phyloP scores from a whole-genome alignment of 176 grass and related monocot species.

The Cenchrus americanus region DNA sequence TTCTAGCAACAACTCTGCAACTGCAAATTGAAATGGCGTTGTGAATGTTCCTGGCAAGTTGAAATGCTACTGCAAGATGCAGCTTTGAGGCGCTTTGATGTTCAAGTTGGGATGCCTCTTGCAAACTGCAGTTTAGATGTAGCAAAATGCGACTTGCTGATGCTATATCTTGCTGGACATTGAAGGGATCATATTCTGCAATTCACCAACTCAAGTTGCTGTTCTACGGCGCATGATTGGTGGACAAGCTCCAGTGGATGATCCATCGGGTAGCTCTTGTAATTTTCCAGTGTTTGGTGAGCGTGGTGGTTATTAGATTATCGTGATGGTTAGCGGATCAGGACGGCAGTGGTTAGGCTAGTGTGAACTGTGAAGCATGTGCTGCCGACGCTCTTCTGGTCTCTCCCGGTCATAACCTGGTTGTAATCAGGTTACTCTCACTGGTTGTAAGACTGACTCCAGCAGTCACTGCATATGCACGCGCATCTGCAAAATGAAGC shows the following conservation, averaged over 20 bases:
- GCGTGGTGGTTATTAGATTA: constrained; percentile 4
- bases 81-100: background rate
- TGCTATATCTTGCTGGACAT: background rate
- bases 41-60: background rate
- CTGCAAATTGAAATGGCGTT: background rate
- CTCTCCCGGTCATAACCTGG: background rate
- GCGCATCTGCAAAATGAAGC: too few species aligned
- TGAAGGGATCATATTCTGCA: constrained; percentile 5
- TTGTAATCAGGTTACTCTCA: too few species aligned
- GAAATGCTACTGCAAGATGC: too few species aligned
- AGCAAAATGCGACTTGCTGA: background rate
- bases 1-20: background rate
- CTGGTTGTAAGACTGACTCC: too few species aligned
- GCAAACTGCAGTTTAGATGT: background rate
- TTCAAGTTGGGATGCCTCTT: background rate
- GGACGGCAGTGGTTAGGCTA: constrained; percentile 3
- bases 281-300: constrained; percentile 15
- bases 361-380: constrained; percentile 15
- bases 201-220: background rate
- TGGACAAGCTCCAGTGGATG: background rate
- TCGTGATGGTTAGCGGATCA: background rate
- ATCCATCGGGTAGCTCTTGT: background rate
- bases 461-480: too few species aligned
- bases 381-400: constrained; percentile 2
- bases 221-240: background rate